Evolutionary conservation across 805 yeast species (phyloP), one percentile per base, ranked within the genome.

Genomic region (Wickerhamiella domercqiae): DNA sequence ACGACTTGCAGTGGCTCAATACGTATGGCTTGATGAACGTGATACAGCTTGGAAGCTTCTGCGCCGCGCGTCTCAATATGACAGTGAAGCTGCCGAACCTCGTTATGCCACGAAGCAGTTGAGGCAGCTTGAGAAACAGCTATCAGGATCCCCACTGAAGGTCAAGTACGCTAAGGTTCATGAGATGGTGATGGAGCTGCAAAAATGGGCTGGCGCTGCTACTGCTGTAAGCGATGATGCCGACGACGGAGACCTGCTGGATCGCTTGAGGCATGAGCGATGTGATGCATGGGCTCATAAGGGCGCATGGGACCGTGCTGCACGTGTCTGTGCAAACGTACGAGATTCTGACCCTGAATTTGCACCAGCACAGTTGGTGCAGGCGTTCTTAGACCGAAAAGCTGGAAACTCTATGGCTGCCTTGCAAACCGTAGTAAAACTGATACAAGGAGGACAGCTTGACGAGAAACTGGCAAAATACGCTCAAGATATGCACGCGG

Each of bases 41-140:
- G 70, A 70, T 13, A 63, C 64, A 19, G 67, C 78, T 0, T 57
- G 69, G 48, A 63, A 56, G 41, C 62, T 65, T 29, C 62, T 76
- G 19, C 70, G 76, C 46, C 73, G 69, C 44, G 84, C 96, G 53
- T 60, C 87, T 35, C 73, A 78, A 38, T 66, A 72, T 32, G 87
- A 87, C 55, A 79, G 82, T 55, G 95, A 82, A 44, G 68, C 67
- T 45, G 59, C 59, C 20, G 59, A 56, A 2, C 83, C 94, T 55
- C 71, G 74, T 47, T 41, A 58, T 44, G 48, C 59, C 7, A 46
- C 48, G 35, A 52, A 48, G 42, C 39, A 40, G 38, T 46, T 56
- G 21, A 45, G 56, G 19, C 32, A 41, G 35, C 43, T 48, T 7
- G 48, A 54, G 37, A 52, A 53, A 38, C 29, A 35, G 34, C 43